These are phyloP conservation scores for maize (Zea mays) DNA, from an alignment of 176 grass and related monocot genomes.

Conservation along the genomic window Zm-B73-REFERENCE-NAM-5.0 NC_050099.1:244789501-244790000, in stretches of 20 bases:
- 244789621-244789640: no score
- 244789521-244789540: constrained; percentile 14
- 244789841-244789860: background rate
- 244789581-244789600: no score
- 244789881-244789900: constrained; percentile 14
- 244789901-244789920: background rate
- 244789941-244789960: background rate
- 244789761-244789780: background rate
- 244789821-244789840: no score
- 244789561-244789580: constrained; percentile 12
- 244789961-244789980: background rate
- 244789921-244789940: background rate
- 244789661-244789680: no score
- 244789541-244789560: constrained; percentile 6
- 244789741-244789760: no score
- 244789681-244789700: no score
- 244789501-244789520: background rate
- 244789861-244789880: no score
- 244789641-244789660: no score
- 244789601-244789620: no score
- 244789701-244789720: no score
- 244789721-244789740: background rate
- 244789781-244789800: no score
- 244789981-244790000: background rate
- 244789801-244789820: no score